These are phyloP conservation scores for Termitomyces bulborhizus DNA, from an alignment of 768 basidiomycete genomes.

Conservation along the genomic window DNA sequence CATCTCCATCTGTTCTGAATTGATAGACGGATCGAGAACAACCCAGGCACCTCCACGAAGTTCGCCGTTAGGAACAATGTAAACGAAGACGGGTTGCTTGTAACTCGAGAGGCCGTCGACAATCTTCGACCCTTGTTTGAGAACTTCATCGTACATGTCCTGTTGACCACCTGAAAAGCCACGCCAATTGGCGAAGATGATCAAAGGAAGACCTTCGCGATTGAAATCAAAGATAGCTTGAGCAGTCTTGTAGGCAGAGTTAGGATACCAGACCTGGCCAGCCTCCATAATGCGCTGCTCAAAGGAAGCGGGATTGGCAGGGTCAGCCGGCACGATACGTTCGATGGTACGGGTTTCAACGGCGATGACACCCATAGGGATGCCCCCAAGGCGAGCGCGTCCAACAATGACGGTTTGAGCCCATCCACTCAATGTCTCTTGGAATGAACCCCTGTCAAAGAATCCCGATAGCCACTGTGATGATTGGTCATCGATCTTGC, in stretches of 20 bases:
- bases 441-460: conserved; percentile 97
- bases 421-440: conserved; percentile 98
- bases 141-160: conserved; percentile 97
- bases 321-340: conserved; percentile 94
- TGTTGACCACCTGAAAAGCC: conserved; percentile 99
- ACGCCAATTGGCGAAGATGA: conserved; percentile 99
- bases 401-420: conserved; percentile 98
- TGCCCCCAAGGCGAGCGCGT: conserved; percentile 92
- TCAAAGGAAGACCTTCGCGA: conserved; percentile 92
- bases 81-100: conserved; percentile 97
- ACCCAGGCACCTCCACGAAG: conserved; percentile 99
- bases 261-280: conserved; percentile 99
- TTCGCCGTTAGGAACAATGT: conserved; percentile 98
- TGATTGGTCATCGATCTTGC: conserved; percentile 80
- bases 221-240: conserved; percentile 99
- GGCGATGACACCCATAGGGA: conserved; percentile 96
- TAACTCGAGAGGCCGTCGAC: conserved; percentile 97
- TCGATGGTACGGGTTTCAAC: conserved; percentile 98
- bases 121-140: conserved; percentile 97
- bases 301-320: conserved; percentile 93
- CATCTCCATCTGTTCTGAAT: conserved; percentile 98
- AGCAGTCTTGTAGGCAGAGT: conserved; percentile 98
- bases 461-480: conserved; percentile 82
- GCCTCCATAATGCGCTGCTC: conserved; percentile 99
- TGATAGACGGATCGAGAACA: conserved; percentile 97